Evolutionary conservation across 768 basidiomycete genomes (phyloP), one percentile per base, ranked within the genome.

Genomic region (Naganishia antarctica): DNA sequence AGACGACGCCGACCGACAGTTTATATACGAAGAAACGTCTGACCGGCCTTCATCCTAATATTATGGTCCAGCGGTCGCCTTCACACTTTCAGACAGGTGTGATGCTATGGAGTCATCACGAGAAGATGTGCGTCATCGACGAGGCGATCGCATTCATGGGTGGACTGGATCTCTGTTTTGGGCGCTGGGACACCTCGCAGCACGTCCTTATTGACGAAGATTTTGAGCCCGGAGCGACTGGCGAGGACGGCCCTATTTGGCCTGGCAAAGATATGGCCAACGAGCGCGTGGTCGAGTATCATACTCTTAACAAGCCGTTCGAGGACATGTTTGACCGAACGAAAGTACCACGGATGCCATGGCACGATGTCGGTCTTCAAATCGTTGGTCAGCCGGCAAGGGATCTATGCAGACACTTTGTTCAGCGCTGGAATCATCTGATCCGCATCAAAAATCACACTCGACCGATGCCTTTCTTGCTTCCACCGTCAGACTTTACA

Each of bases 41-140:
- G 28, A 82, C 83, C 23, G 82, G 81, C 0, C 79, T 99, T 13
- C 94, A 98, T 74, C 85, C 86, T 3, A 97, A 98, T 77, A 88
- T 99, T 60, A 86, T 92, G 85, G 86, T 98, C 2, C 96, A 99
- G 74, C 86, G 96, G 26, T 97, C 94, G 4, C 96, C 96, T 0
- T 94, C 91, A 2, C 96, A 99, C 78, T 91, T 97, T 77, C 88
- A 91, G 74, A 96, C 93, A 0, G 93, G 93, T 13, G 98, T 92
- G 2, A 91, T 94, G 76, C 93, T 96, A 74, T 99, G 96, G 96
- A 93, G 94, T 28, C 96, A 98, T 79, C 96, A 98, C 77, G 96
- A 99, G 81, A 99, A 99, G 74, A 74, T 99, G 67, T 98, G 94
- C 73, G 91, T 97, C 15, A 89, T 99, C 66, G 96, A 99, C 74